A percentile compares a stretch with the other conserved stretches of the same genome.
Conservation (phyloP, 169 alveolate genomes). For the Plasmodium gonderi region DNA sequence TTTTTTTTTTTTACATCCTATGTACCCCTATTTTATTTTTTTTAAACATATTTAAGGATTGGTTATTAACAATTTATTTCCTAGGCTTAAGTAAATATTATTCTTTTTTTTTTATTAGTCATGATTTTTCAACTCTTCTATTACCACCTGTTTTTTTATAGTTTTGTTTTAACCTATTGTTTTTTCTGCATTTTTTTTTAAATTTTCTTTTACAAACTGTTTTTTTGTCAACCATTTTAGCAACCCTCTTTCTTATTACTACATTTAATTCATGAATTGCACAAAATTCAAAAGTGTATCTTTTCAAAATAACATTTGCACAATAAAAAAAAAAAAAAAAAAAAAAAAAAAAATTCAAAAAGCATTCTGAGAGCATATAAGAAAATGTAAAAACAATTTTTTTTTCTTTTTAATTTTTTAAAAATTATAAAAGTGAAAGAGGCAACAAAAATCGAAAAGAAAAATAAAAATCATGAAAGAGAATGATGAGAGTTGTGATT, state of each 20-base stretch:
- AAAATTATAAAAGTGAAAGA: not conserved
- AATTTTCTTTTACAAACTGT: not conserved
- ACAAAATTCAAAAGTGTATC: not conserved
- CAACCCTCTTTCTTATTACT: not conserved
- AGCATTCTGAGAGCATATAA: not conserved
- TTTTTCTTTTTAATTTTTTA: constrained; percentile 1
- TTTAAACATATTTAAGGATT: not conserved
- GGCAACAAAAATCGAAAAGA: not conserved
- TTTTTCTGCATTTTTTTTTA: not conserved
- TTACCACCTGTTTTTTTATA: not conserved
- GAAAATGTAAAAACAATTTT: not conserved
- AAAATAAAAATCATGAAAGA: not conserved
- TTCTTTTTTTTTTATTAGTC: constrained; percentile 1
- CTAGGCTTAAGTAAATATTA: not conserved
- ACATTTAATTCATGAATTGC: constrained; percentile 2
- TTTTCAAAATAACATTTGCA: constrained; percentile 2
- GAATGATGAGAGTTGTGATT: not conserved
- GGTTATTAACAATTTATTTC: not conserved
- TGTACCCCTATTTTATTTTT: constrained; percentile 7
- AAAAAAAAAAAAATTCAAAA: constrained; percentile 9
- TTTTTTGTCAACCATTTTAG: not conserved
- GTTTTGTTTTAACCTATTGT: not conserved
- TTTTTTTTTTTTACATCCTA: not conserved
- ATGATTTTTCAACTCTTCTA: not conserved
- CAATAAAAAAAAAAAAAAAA: constrained; percentile 51